A percentile compares a stretch with the other conserved stretches of the same genome.
These are phyloP conservation scores for Aureobasidium sp. DNA, from an alignment of 2,329 filamentous ascomycete species.

Conservation along the genomic window DNA sequence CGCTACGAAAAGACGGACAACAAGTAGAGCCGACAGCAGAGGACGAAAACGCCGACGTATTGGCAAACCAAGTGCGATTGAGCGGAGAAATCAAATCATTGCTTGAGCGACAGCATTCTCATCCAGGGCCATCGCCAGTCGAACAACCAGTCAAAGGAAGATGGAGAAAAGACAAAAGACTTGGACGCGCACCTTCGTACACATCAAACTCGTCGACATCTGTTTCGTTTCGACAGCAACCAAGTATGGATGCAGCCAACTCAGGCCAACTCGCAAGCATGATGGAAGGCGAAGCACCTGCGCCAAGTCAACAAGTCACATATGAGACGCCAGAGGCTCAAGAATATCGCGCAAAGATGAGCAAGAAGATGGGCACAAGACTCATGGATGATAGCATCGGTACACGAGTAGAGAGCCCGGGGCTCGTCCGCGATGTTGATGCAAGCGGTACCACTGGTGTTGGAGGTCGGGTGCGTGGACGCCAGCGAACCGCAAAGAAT, in stretches of 20 bases:
- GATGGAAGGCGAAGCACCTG: conserved; percentile 11
- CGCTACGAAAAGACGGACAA: background rate
- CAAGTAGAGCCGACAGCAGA: background rate
- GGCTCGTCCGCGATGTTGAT: conserved; percentile 23
- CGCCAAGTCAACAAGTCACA: conserved; percentile 27
- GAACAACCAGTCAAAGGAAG: background rate
- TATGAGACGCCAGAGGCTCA: conserved; percentile 27
- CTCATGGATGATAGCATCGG: conserved; percentile 20
- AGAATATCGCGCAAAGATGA: conserved; percentile 23
- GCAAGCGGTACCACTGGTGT: conserved; percentile 13
- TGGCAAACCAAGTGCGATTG: background rate
- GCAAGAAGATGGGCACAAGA: conserved; percentile 24
- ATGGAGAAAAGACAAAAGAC: conserved; percentile 13
- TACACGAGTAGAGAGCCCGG: conserved; percentile 22
- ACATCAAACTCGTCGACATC: background rate
- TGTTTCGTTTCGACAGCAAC: background rate
- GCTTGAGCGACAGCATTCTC: conserved; percentile 8
- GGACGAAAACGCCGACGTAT: background rate
- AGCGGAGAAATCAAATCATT: conserved; percentile 11
- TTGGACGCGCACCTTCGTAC: conserved; percentile 11
- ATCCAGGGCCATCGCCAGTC: background rate
- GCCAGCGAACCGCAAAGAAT: conserved; percentile 13
- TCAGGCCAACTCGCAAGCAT: conserved; percentile 5
- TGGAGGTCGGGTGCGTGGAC: conserved; percentile 16
- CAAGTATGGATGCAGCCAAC: conserved; percentile 3